Evolutionary conservation across 495 filamentous ascomycete species (phyloP).

Genomic region (Penicillium arizonense): DNA sequence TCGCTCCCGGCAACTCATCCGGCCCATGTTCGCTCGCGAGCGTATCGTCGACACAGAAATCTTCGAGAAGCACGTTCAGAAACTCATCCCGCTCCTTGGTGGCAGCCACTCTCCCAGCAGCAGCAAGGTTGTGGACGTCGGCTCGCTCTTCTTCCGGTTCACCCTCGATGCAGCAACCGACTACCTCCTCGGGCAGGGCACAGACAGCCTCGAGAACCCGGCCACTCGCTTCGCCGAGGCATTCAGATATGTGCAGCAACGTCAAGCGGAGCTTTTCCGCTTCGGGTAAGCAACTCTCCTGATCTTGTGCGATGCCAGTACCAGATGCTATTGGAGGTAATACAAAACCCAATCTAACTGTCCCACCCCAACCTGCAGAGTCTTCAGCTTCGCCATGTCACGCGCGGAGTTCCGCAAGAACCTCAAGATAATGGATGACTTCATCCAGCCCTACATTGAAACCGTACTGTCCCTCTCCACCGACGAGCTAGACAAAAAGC

Average conservation of each 20-base stretch:
- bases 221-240: slow-evolving; percentile 63
- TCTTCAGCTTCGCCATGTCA: slow-evolving; percentile 56
- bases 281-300: slow-evolving; percentile 39
- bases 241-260: slow-evolving; percentile 69
- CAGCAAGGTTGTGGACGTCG: slow-evolving; percentile 61
- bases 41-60: slow-evolving; percentile 76
- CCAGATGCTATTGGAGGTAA: background rate
- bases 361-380: slow-evolving; percentile 29
- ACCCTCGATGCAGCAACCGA: slow-evolving; percentile 83
- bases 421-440: slow-evolving; percentile 68
- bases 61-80: slow-evolving; percentile 74
- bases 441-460: slow-evolving; percentile 73
- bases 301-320: slow-evolving; percentile 6
- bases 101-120: slow-evolving; percentile 35
- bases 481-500: slow-evolving; percentile 61
- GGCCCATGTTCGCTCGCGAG: slow-evolving; percentile 82
- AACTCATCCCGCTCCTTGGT: slow-evolving; percentile 61
- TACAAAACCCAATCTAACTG: slow-evolving; percentile 4
- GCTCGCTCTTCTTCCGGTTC: slow-evolving; percentile 72
- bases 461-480: slow-evolving; percentile 58
- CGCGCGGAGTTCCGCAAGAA: slow-evolving; percentile 55
- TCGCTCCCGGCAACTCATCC: slow-evolving; percentile 67
- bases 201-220: slow-evolving; percentile 64
- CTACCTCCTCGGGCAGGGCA: slow-evolving; percentile 77
- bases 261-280: slow-evolving; percentile 61